Percentiles rank a stretch among this genome's conserved stretches.
Evolutionary conservation across 108 stramenopile genomes (phyloP).

Genomic region (Skeletonema menzelii): DNA sequence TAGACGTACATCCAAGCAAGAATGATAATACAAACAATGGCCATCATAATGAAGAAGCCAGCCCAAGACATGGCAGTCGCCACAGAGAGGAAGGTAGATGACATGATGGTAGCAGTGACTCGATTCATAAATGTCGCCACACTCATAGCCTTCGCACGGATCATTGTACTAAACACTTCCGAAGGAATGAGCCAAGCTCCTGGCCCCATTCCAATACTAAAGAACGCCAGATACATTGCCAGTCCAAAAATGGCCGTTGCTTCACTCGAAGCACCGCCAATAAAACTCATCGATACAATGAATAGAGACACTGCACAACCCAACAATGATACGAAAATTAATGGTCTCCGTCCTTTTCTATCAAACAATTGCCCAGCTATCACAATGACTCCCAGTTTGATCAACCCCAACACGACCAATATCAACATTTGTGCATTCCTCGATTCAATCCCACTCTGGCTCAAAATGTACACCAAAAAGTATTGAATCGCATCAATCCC

Average conservation of each 20-base stretch:
- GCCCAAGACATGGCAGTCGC: constrained; percentile 63
- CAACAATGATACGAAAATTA: constrained; percentile 63
- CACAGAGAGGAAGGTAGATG: constrained; percentile 66
- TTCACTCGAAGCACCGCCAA: constrained; percentile 4
- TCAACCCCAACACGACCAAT: constrained; percentile 62
- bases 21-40: constrained; percentile 52
- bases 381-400: constrained; percentile 65
- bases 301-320: constrained; percentile 44
- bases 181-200: constrained; percentile 84
- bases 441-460: constrained; percentile 63
- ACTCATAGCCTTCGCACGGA: constrained; percentile 90
- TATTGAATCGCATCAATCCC: constrained; percentile 91
- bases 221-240: constrained; percentile 79
- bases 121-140: constrained; percentile 85
- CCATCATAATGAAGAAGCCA: constrained; percentile 74
- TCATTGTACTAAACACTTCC: constrained; percentile 80
- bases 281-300: constrained; percentile 42
- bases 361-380: constrained; percentile 74
- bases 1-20: constrained; percentile 61
- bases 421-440: constrained; percentile 50
- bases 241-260: constrained; percentile 48
- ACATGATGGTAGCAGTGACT: constrained; percentile 61
- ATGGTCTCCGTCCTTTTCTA: constrained; percentile 62
- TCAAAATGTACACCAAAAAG: constrained; percentile 71
- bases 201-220: constrained; percentile 79